A percentile compares a stretch with the other conserved stretches of the same genome.
Evolutionary conservation across 2,329 filamentous ascomycete genomes (phyloP).

Genomic region (Taxawa tesnikishii): DNA sequence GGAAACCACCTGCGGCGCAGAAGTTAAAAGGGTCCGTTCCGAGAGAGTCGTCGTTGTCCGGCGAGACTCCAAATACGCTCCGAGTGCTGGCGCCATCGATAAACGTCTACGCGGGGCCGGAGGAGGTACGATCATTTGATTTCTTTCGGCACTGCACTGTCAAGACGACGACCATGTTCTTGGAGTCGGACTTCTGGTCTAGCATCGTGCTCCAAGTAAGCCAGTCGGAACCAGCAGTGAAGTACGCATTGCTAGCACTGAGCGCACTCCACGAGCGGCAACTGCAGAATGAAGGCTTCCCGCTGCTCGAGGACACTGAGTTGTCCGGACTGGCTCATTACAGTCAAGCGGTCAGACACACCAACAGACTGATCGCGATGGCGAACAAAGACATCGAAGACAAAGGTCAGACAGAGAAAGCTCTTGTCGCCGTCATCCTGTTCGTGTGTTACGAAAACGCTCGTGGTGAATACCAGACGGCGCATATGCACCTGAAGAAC

Average conservation of each 20-base stretch:
- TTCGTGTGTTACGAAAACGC: not conserved
- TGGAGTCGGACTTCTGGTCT: slow-evolving; percentile 17
- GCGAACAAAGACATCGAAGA: not conserved
- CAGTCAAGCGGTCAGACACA: not conserved
- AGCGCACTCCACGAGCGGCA: slow-evolving; percentile 16
- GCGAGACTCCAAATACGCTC: not conserved
- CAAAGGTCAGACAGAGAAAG: not conserved
- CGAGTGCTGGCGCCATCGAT: not conserved
- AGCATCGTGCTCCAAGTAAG: slow-evolving; percentile 17
- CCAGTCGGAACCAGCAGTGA: slow-evolving; percentile 17
- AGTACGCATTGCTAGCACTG: slow-evolving; percentile 20
- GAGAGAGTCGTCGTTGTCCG: not conserved
- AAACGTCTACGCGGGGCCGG: not conserved
- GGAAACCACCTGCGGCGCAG: not conserved
- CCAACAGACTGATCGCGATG: not conserved
- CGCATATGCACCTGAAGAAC: not conserved
- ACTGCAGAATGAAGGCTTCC: not conserved
- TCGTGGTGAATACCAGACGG: not conserved
- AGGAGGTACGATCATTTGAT: slow-evolving; percentile 8
- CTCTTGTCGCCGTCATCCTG: not conserved
- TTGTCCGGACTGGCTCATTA: too few species aligned
- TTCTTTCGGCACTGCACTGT: slow-evolving; percentile 15
- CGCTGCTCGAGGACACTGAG: too few species aligned
- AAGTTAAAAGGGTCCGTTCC: not conserved
- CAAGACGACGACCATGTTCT: slow-evolving; percentile 11